Conservation (phyloP, 1,284 basidiomycete species). For the Ustilago loliicola region DNA sequence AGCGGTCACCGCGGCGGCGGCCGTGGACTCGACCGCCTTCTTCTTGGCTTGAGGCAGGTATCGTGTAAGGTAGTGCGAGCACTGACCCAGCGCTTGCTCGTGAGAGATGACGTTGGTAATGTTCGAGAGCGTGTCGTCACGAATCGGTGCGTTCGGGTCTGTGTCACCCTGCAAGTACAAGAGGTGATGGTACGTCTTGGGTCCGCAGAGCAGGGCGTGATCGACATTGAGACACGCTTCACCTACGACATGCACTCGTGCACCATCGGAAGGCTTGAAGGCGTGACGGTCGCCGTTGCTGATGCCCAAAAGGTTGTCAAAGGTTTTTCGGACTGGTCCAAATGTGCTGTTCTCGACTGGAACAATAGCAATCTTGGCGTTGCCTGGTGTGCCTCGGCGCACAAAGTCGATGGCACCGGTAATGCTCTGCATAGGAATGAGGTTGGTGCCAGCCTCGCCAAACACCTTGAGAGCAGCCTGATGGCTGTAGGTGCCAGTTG, state of each 20-base stretch:
- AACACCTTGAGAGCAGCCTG: conserved; percentile 54
- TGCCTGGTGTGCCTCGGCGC: conserved; percentile 45
- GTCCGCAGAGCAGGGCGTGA: conserved; percentile 52
- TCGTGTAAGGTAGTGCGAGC: conserved; percentile 45
- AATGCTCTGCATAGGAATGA: conserved; percentile 55
- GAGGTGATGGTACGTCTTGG: conserved; percentile 50
- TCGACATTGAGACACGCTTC: conserved; percentile 44
- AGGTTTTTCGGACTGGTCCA: conserved; percentile 47
- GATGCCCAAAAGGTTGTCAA: conserved; percentile 46
- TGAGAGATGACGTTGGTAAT: conserved; percentile 57
- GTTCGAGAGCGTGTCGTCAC: conserved; percentile 50
- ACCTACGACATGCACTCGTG: conserved; percentile 41
- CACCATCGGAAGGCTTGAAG: conserved; percentile 29
- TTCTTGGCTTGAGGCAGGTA: conserved; percentile 50
- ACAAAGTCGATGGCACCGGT: conserved; percentile 55
- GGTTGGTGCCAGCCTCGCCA: conserved; percentile 36
- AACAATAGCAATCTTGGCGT: conserved; percentile 52
- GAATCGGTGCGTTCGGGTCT: conserved; percentile 33
- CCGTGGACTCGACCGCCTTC: conserved; percentile 51
- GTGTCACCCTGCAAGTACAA: conserved; percentile 44
- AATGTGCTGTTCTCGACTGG: conserved; percentile 54
- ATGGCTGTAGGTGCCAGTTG: conserved; percentile 51
- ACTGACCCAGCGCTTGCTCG: conserved; percentile 56
- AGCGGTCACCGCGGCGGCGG: conserved; percentile 46
- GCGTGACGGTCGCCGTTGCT: conserved; percentile 47